Base-by-base conservation (phyloP, 2,329 filamentous ascomycete species). In the Paracorniculantispora psalliotae region DNA sequence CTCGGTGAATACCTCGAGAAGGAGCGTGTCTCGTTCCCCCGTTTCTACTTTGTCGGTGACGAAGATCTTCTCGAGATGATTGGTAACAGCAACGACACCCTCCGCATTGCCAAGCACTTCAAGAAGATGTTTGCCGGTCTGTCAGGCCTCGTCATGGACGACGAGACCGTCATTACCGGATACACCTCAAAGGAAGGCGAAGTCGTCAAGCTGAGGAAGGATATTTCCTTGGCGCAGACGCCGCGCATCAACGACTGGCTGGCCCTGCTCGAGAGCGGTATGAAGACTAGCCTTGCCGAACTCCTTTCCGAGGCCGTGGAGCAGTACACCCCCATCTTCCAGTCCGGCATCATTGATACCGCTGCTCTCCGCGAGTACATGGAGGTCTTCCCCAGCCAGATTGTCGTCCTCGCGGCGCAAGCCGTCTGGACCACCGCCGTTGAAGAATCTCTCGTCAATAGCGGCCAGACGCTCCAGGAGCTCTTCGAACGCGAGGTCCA, bases 71-170 rank as follows among this genome's bases (percentile, higher is more conserved):
- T 99, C 25, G 94, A 99, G 73, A 99, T 99, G 76, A 99, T 99
- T 64, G 94, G 94, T 71, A 99, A 99, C 73, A 97, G 93, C 77
- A 97, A 97, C 69, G 94, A 99, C 69, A 96, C 93, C 10, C 78
- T 94, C 61, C 92, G 94, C 57, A 96, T 99, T 65, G 91, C 94
- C 43, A 99, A 99, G 73, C 96, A 99, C 77, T 92, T 99, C 79
- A 93, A 96, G 73, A 99, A 99, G 80, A 99, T 99, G 94, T 99
- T 99, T 79, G 94, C 96, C 63, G 94, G 94, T 62, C 81, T 99
- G 50, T 93, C 89, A 4, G 94, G 94, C 3, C 82, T 99, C 37
- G 80, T 92, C 44, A 93, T 97, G 79, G 91, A 96, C 65, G 92
- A 97, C 57, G 90, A 97, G 67, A 85, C 87, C 26, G 86, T 91